Percentiles rank a stretch among this genome's conserved stretches.
Conservation (phyloP, 116 monocot species). For the Phalaenopsis hybrid region DNA sequence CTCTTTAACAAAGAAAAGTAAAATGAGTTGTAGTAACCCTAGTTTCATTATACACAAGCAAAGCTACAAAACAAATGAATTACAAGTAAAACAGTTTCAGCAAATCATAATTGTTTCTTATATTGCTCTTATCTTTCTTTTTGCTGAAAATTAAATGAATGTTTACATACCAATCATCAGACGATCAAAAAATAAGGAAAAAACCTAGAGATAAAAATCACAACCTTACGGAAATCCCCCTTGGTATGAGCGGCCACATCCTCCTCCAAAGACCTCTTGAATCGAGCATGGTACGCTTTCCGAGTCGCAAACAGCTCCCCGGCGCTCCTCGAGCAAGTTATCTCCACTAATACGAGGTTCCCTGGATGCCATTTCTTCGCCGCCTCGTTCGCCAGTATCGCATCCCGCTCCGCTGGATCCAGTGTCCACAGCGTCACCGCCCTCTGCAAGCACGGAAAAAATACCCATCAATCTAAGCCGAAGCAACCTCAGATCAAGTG, state of each 20-base stretch:
- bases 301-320: slow-evolving; percentile 41
- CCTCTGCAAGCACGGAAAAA: slow-evolving; percentile 30
- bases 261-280: slow-evolving; percentile 85
- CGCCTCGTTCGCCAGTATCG: slow-evolving; percentile 50
- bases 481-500: not conserved
- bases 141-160: not conserved
- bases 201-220: not conserved
- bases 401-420: slow-evolving; percentile 73
- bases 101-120: not conserved
- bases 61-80: too few relatives aligned
- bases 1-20: too few relatives aligned
- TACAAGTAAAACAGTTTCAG: too few relatives aligned
- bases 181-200: not conserved
- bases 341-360: slow-evolving; percentile 54
- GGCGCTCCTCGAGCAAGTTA: slow-evolving; percentile 41
- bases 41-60: too few relatives aligned
- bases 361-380: slow-evolving; percentile 33
- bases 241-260: slow-evolving; percentile 68
- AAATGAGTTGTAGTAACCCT: too few relatives aligned
- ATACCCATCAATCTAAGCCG: not conserved
- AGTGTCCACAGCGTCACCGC: slow-evolving; percentile 64
- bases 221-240: slow-evolving; percentile 63
- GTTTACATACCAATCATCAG: not conserved
- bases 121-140: not conserved
- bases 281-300: slow-evolving; percentile 64